Conservation (phyloP, 129 eudicot genomes). For the Logfia minima region DNA sequence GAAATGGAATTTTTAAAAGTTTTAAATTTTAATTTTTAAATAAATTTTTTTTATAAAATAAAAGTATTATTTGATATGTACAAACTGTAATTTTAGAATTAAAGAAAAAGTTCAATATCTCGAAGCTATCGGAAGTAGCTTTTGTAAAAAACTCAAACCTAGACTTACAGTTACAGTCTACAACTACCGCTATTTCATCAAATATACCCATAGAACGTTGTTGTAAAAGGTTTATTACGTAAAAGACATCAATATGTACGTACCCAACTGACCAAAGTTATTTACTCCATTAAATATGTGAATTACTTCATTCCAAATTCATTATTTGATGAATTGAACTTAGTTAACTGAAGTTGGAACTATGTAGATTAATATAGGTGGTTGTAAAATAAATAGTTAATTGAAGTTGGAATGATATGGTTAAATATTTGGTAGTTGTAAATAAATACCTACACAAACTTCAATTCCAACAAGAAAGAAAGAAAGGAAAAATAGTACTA, state of each 20-base stretch:
- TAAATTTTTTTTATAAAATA: too few relatives aligned
- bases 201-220: too few relatives aligned
- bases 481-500: not conserved
- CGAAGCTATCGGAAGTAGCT: too few relatives aligned
- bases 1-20: too few relatives aligned
- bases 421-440: slow-evolving; percentile 27
- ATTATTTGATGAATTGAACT: not conserved
- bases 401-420: slow-evolving; percentile 19
- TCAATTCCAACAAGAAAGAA: not conserved
- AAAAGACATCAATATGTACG: not conserved
- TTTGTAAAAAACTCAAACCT: too few relatives aligned
- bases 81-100: too few relatives aligned
- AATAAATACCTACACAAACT: slow-evolving; percentile 12
- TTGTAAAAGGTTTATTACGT: slow-evolving; percentile 13
- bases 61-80: too few relatives aligned
- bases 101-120: too few relatives aligned
- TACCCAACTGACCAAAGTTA: not conserved
- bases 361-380: not conserved
- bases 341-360: not conserved
- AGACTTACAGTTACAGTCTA: too few relatives aligned
- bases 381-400: slow-evolving; percentile 2
- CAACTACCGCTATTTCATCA: too few relatives aligned
- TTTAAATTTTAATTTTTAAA: too few relatives aligned
- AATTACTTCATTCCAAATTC: not conserved
- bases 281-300: not conserved